Evolutionary conservation across 1,139 yeast species (phyloP), one percentile per base, ranked within the genome.

Genomic region (Magnusiomyces ingens): DNA sequence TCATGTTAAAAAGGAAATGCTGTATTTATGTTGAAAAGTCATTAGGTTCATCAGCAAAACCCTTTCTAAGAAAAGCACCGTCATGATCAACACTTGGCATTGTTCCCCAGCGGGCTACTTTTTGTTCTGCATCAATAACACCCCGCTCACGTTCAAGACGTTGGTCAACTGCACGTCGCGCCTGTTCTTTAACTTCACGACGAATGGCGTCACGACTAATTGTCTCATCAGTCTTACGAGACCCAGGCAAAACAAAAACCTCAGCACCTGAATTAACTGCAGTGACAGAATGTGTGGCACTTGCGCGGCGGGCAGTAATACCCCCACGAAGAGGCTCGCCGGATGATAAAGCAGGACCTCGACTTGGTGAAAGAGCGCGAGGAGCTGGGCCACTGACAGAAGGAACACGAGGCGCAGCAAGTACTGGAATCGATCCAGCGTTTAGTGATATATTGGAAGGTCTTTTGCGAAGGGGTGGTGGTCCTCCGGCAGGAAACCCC

Each of bases 121-220:
- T 26, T 5, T 8, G 32, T 17, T 55, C 57, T 1, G 53, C 49
- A 19, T 55, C 50, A 29, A 55, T 50, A 21, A 55, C 45, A 43
- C 51, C 41, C 17, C 53, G 55, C 50, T 65, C 68, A n/a, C 63
- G 53, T 26, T 62, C 66, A 37, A 65, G 55, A 17, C 67, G 57
- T 37, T 58, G 56, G 40, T 58, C 58, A 21, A 65, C 68, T 2
- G 67, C 67, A 29, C 61, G 55, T n/a, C 67, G 57, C 0, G 67
- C 64, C 49, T 64, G 67, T n/a, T 58, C 59, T 58, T 62, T 56
- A 29, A 63, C 56, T 47, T 62, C 66, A 21, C 54, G 55, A 17
- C 55, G 51, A 37, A 56, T 55, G 13, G 58, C 57, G 19, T 59
- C 62, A 29, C 37, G 42, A 21, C 18, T 35, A 15, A 15, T 15